Conservation (phyloP, 1,284 basidiomycete species). For the Puccinia hordei region DNA sequence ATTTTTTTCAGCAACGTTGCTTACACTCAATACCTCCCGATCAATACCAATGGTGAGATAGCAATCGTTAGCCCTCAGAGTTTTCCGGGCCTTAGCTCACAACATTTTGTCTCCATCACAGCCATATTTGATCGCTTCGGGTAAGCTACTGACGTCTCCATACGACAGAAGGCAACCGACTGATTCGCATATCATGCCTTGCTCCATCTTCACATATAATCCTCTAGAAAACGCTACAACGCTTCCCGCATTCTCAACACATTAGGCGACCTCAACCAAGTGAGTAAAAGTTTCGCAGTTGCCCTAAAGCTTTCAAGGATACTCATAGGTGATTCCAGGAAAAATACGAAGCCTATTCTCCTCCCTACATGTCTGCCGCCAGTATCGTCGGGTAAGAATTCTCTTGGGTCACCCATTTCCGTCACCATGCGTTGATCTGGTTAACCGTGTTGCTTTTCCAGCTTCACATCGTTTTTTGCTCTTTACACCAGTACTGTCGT, state of each 20-base stretch:
- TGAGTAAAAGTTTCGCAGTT: background rate
- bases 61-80: background rate
- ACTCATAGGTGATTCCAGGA: conserved; percentile 18
- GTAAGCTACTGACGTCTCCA: conserved; percentile 7
- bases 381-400: conserved; percentile 43
- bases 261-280: conserved; percentile 37
- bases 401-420: conserved; percentile 54
- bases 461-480: conserved; percentile 59
- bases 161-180: background rate
- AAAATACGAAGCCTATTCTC: conserved; percentile 55
- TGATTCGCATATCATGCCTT: conserved; percentile 2
- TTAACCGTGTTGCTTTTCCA: conserved; percentile 57
- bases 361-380: conserved; percentile 53
- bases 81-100: background rate
- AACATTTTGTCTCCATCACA: background rate
- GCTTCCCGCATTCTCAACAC: conserved; percentile 25
- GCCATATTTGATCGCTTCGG: conserved; percentile 42
- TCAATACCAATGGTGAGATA: conserved; percentile 52
- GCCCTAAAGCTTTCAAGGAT: background rate
- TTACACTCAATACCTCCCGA: conserved; percentile 53
- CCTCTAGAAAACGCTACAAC: conserved; percentile 36
- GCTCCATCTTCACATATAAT: background rate
- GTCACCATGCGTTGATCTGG: conserved; percentile 33
- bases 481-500: conserved; percentile 60
- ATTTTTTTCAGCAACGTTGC: conserved; percentile 33